A percentile compares a stretch with the other conserved stretches of the same genome.
phyloP scores from a whole-genome alignment of 306 rosid species.

The Cercis canadensis region DNA sequence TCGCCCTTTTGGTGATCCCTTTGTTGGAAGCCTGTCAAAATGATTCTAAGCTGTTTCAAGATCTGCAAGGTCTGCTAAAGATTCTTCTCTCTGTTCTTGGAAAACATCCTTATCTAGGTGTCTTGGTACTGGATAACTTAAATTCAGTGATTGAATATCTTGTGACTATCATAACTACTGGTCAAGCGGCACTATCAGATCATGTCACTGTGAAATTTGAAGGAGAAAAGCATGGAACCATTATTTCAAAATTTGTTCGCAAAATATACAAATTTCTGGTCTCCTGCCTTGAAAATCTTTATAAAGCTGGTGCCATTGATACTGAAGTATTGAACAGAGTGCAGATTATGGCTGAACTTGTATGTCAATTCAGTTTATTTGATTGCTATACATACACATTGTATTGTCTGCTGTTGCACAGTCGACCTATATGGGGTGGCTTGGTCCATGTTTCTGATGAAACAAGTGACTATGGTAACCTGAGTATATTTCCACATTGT shows the following conservation, averaged over 20 bases:
- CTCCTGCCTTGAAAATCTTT: constrained; percentile 51
- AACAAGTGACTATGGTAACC: constrained; percentile 7
- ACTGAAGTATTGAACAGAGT: constrained; percentile 41
- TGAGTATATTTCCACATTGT: constrained; percentile 17
- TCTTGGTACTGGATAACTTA: constrained; percentile 50
- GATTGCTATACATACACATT: constrained; percentile 47
- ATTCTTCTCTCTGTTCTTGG: constrained; percentile 48
- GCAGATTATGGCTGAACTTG: constrained; percentile 51
- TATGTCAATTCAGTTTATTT: constrained; percentile 52
- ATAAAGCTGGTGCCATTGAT: constrained; percentile 38
- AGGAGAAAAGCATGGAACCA: constrained; percentile 29
- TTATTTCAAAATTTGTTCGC: constrained; percentile 40
- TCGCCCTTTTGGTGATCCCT: constrained; percentile 43
- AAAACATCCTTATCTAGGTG: constrained; percentile 46
- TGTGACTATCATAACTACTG: constrained; percentile 27
- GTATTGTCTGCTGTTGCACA: constrained; percentile 55
- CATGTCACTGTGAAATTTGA: constrained; percentile 18
- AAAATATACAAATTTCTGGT: constrained; percentile 54
- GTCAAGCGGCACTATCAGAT: constrained; percentile 14
- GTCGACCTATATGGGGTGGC: constrained; percentile 51
- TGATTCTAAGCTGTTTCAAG: constrained; percentile 39
- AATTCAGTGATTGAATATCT: constrained; percentile 37
- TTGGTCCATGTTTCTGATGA: constrained; percentile 37
- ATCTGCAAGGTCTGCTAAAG: constrained; percentile 40
- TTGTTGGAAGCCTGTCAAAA: constrained; percentile 38